These are phyloP conservation scores for Colletotrichum musae DNA, from an alignment of 2,329 filamentous ascomycete species.

Conservation along the genomic window DNA sequence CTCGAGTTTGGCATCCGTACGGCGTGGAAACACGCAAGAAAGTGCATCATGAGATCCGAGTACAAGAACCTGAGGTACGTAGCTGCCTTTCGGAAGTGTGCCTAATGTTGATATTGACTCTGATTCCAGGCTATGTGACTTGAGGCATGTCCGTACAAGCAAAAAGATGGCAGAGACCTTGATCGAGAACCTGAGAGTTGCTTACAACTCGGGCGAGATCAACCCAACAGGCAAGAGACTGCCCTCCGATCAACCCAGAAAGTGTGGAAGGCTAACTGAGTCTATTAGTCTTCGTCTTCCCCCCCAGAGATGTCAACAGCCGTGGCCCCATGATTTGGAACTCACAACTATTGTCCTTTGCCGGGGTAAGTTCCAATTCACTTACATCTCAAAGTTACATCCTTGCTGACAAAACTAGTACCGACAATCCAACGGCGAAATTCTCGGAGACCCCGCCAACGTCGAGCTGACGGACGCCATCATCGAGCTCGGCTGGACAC, in stretches of 20 bases:
- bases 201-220: conserved; percentile 38
- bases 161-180: conserved; percentile 40
- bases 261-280: not conserved
- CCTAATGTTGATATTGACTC: not conserved
- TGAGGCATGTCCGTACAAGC: conserved; percentile 38
- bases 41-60: conserved; percentile 39
- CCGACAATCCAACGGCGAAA: conserved; percentile 33
- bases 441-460: conserved; percentile 37
- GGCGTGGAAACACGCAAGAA: conserved; percentile 38
- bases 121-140: conserved; percentile 22
- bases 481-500: conserved; percentile 38
- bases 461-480: conserved; percentile 38
- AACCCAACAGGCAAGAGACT: conserved; percentile 32
- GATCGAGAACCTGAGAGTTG: conserved; percentile 32
- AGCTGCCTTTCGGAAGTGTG: no score
- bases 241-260: no score
- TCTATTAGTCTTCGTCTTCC: conserved; percentile 31
- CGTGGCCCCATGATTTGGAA: conserved; percentile 40
- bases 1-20: conserved; percentile 34
- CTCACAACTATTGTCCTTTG: conserved; percentile 35
- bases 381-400: not conserved
- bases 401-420: conserved; percentile 20
- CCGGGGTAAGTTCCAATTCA: conserved; percentile 22
- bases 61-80: conserved; percentile 33
- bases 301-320: conserved; percentile 33